phyloP scores from a whole-genome alignment of 345 rosid genomes.

The Trapa bicornis region DNA sequence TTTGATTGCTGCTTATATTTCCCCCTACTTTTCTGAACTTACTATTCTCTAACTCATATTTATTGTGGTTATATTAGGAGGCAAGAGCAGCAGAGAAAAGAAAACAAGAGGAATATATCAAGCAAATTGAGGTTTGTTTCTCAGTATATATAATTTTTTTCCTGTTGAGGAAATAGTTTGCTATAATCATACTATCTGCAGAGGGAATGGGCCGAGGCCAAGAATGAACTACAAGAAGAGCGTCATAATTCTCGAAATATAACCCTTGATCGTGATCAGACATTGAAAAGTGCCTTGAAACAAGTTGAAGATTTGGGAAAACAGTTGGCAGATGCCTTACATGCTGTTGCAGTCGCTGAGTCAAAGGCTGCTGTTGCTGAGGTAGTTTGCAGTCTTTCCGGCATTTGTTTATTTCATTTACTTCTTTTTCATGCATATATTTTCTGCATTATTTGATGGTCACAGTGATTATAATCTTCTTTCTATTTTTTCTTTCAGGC shows the following conservation, averaged over 20 bases:
- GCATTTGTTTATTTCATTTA: background rate
- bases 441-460: background rate
- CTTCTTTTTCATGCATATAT: background rate
- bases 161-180: background rate
- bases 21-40: background rate
- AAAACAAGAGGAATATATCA: constrained; percentile 64
- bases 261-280: constrained; percentile 52
- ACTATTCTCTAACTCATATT: constrained; percentile 1
- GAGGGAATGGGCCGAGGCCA: constrained; percentile 97
- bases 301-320: constrained; percentile 82
- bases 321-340: constrained; percentile 62
- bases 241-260: constrained; percentile 52
- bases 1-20: background rate
- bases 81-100: constrained; percentile 72
- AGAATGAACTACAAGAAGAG: constrained; percentile 77
- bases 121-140: constrained; percentile 50
- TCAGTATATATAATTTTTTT: background rate
- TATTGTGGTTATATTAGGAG: constrained; percentile 31
- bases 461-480: background rate
- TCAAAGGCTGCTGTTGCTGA: constrained; percentile 79
- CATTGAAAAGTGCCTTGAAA: constrained; percentile 57
- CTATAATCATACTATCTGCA: constrained; percentile 11
- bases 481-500: constrained; percentile 29
- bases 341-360: constrained; percentile 70
- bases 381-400: constrained; percentile 26